Base-by-base conservation (phyloP, 768 basidiomycete species). In the Serendipita sp. region DNA sequence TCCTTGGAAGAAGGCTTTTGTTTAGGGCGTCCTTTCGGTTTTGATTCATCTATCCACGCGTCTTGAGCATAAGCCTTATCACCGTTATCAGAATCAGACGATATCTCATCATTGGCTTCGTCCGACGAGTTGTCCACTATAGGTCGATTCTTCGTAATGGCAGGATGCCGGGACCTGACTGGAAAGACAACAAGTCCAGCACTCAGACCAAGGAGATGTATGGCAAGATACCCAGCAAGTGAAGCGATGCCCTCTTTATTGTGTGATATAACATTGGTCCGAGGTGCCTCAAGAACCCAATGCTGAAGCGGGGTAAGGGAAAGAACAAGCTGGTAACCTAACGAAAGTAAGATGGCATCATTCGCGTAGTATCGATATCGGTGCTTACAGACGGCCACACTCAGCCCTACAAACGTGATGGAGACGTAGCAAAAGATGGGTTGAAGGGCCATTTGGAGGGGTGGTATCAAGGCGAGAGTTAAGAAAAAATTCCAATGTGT, bases 401-500 rank as follows among this genome's bases (percentile, higher is more conserved):
- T 65, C 16, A 89, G 66, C 0, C 82, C 91, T 0, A 93, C 67
- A 1, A 85, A 65, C 0, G 85, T 81, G 44, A 87, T 78, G 0
- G 87, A 82, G 3, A 85, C 62, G 23, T 71, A 72, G 13, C 73
- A 70, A 50, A 92, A 78, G 36, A 91, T 29, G 0, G 89, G 88
- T 64, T 88, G 85, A 2, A 93, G 72, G 0, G 82, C 48, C 2
- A 85, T 79, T 70, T 91, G 84, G 11, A 88, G 73, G 2, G 90
- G 70, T 0, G 93, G 93, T 3, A 97, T 71, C 0, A 90, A 68
- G 0, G 87, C 91, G 23, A 98, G 78, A 0, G 96, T 97, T 68
- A 98, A 80, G 79, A 99, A 99, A 75, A 98, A 97, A 72, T 98
- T 98, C 96, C 96, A 99, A 69, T 98, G 95, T 0, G 83, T 83